Percentiles rank a stretch among this genome's conserved stretches.
Evolutionary conservation across 805 yeast species (phyloP).

Genomic region (Gaillardinia entomophila): DNA sequence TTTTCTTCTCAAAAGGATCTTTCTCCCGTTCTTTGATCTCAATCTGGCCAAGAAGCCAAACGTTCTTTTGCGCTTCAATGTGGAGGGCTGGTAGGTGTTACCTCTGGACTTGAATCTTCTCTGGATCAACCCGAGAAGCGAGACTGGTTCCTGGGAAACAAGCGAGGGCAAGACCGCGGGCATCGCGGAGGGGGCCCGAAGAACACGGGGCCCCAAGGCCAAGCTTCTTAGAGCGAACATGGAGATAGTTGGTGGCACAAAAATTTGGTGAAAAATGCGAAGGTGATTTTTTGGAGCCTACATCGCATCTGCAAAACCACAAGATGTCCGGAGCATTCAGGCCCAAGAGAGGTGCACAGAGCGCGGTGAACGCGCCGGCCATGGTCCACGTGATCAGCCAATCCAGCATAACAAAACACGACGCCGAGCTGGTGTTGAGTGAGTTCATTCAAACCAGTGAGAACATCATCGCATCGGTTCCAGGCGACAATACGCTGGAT

Average conservation of each 20-base stretch:
- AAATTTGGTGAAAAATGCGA: not conserved
- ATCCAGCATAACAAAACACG: conserved; percentile 26
- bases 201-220: too few relatives aligned
- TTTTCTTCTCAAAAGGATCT: conserved; percentile 68
- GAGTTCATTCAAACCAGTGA: conserved; percentile 38
- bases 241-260: conserved; percentile 3
- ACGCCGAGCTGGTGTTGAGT: conserved; percentile 42
- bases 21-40: conserved; percentile 69
- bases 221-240: too few relatives aligned
- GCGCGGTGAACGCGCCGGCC: conserved; percentile 46
- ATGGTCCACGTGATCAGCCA: conserved; percentile 26
- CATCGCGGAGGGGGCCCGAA: conserved; percentile 7
- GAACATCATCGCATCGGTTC: conserved; percentile 21
- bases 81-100: conserved; percentile 91
- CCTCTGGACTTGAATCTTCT: conserved; percentile 85
- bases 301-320: not conserved
- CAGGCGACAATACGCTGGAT: conserved; percentile 18
- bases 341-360: conserved; percentile 35
- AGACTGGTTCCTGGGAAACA: too few relatives aligned
- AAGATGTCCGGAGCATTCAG: conserved; percentile 28
- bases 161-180: conserved; percentile 2
- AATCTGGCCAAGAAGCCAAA: conserved; percentile 86
- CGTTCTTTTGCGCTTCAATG: conserved; percentile 82
- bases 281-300: not conserved
- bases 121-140: conserved; percentile 42